Percentiles rank a stretch among this genome's conserved stretches.
phyloP scores from a whole-genome alignment of 2,329 filamentous ascomycete genomes.

The Beauveria pseudobassiana region DNA sequence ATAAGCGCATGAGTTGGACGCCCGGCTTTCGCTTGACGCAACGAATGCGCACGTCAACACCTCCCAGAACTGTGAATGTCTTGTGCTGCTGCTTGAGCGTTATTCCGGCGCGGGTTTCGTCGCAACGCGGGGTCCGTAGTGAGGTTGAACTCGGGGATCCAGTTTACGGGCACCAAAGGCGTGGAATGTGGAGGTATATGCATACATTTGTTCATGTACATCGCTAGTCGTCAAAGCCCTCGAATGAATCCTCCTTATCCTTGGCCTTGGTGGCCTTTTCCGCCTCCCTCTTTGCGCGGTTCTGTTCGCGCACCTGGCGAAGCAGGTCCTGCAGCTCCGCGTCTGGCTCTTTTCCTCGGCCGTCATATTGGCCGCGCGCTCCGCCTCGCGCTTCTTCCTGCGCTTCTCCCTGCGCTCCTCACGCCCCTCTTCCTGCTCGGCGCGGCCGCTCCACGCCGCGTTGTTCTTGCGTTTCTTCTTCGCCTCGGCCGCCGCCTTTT shows the following conservation, averaged over 20 bases:
- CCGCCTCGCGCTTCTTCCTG: slow-evolving; percentile 55
- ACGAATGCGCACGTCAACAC: no score
- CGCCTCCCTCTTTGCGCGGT: slow-evolving; percentile 33
- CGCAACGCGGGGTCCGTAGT: no score
- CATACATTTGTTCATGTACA: not conserved
- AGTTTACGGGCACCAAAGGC: no score
- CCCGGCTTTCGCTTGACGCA: no score
- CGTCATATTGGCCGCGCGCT: slow-evolving; percentile 58
- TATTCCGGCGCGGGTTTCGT: no score
- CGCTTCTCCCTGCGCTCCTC: slow-evolving; percentile 57
- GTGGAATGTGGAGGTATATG: not conserved
- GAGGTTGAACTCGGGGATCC: no score
- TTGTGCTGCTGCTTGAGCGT: no score
- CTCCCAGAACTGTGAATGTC: no score
- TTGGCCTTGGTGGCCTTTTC: slow-evolving; percentile 19
- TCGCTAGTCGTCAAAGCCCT: slow-evolving; percentile 47
- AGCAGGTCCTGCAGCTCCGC: slow-evolving; percentile 58
- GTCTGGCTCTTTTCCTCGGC: slow-evolving; percentile 58
- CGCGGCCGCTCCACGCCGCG: slow-evolving; percentile 66
- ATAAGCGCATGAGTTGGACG: no score
- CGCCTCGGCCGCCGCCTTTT: slow-evolving; percentile 34
- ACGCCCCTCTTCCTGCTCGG: slow-evolving; percentile 57
- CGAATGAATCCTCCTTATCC: slow-evolving; percentile 42
- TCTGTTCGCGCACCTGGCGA: slow-evolving; percentile 52
- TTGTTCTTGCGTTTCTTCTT: slow-evolving; percentile 55